Evolutionary conservation across 805 yeast species (phyloP).

Genomic region (Starmera pachycereana): DNA sequence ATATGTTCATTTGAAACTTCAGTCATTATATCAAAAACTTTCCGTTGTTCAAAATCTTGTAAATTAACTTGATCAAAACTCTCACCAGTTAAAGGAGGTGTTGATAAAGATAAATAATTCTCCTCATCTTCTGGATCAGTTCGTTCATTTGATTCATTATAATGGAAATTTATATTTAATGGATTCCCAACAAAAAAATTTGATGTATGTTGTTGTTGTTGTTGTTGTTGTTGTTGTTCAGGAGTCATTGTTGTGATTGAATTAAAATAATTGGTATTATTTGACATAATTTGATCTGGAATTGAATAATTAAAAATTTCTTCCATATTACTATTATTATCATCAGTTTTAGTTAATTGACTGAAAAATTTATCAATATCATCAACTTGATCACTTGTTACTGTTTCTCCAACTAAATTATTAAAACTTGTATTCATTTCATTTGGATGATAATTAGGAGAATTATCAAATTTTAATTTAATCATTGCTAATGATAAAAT

Average conservation of each 20-base stretch:
- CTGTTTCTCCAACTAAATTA: neutral
- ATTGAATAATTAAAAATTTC: too few species aligned
- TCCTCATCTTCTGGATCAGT: constrained; percentile 2
- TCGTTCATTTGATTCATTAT: neutral
- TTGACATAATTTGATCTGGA: too few species aligned
- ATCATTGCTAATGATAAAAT: constrained; percentile 63
- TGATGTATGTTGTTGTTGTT: too few species aligned
- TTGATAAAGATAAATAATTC: constrained; percentile 13
- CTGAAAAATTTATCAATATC: constrained; percentile 18
- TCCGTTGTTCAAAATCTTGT: constrained; percentile 37
- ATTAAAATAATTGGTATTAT: too few species aligned
- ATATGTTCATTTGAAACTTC: constrained; percentile 50
- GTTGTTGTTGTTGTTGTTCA: too few species aligned
- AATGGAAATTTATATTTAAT: constrained; percentile 6
- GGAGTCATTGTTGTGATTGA: too few species aligned
- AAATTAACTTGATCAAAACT: neutral
- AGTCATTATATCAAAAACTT: constrained; percentile 48
- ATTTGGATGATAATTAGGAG: constrained; percentile 1
- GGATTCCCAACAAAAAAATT: too few species aligned
- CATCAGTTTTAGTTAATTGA: constrained; percentile 8
- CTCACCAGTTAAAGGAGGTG: constrained; percentile 9
- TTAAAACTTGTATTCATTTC: neutral
- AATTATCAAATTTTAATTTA: constrained; percentile 34
- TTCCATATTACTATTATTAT: too few species aligned
- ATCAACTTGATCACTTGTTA: constrained; percentile 2